Evolutionary conservation across 768 basidiomycete genomes (phyloP), one percentile per base, ranked within the genome.

Genomic region (Suillus occidentalis): DNA sequence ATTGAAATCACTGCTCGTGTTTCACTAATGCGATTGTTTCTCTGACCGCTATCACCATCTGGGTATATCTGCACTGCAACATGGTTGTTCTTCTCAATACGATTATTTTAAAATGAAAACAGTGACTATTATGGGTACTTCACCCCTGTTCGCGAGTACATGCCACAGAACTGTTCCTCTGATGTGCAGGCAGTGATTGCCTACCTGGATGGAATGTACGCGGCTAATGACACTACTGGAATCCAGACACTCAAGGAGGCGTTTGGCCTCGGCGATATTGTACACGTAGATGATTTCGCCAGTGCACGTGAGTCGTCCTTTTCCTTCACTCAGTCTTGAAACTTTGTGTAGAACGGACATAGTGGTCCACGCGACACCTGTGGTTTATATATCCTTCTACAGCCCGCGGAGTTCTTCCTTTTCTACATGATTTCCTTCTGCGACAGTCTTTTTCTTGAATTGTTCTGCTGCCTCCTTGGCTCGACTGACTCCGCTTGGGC

Each of bases 91-190:
- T 8, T 52, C 28, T 16, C 18, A 52, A 52, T 18, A 4, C 16
- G 18, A 18, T 1, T 34, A 13, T 6, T n/a, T 6, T 3, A 20
- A 20, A 10, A 20, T 20, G 6, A n/a, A 25, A 49, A 18, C 31
- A 73, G 72, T 18, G 63, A 74, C 22, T 71, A 66, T 55, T 68
- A 69, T 34, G 79, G 79, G 65, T 92, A 91, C 70, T 91, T 89
- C 72, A 89, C 90, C 64, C 89, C 89, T 16, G 84, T 89, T 68
- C 84, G 85, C 14, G 79, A 84, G 68, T 77, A 84, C 69, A 91
- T 90, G 88, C 87, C 89, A 2, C 67, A 68, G 67, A 92, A 92
- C 74, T 92, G 91, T 75, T 90, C 89, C 13, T 83, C 88, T 0
- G 91, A 92, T 69, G 82, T 91, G 36, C 77, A 89, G 72, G 83